Evolutionary conservation across 768 basidiomycete species (phyloP).

Genomic region (Hypholoma sublateritium): DNA sequence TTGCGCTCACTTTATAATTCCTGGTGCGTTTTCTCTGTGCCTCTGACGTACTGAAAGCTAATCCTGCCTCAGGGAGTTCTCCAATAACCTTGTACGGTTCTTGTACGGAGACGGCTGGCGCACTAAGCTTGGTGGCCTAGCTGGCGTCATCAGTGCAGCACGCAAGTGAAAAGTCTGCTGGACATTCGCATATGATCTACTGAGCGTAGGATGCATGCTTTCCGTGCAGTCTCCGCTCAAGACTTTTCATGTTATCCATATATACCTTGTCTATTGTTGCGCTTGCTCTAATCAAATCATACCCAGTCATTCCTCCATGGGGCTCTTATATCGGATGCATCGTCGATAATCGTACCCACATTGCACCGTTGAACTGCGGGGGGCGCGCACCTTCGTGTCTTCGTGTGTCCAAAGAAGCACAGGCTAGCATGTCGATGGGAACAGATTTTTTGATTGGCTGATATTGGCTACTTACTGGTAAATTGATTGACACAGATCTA

Average conservation of each 20-base stretch:
- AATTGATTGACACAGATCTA: too few relatives aligned
- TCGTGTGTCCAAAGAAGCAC: too few relatives aligned
- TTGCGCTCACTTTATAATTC: slow-evolving; percentile 69
- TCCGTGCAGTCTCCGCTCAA: not conserved
- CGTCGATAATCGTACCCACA: not conserved
- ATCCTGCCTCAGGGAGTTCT: slow-evolving; percentile 44
- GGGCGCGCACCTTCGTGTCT: not conserved
- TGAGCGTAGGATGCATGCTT: not conserved
- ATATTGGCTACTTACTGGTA: too few relatives aligned
- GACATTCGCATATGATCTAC: not conserved
- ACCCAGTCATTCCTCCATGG: not conserved
- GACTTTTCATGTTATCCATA: not conserved
- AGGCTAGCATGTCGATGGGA: too few relatives aligned
- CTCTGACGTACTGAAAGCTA: not conserved
- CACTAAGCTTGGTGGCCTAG: slow-evolving; percentile 41
- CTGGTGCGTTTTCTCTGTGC: slow-evolving; percentile 53
- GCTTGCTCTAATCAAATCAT: not conserved
- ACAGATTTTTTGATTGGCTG: too few relatives aligned
- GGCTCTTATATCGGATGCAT: not conserved
- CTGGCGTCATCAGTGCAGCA: slow-evolving; percentile 35
- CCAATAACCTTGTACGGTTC: slow-evolving; percentile 48
- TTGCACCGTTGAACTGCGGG: not conserved
- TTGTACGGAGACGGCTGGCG: slow-evolving; percentile 56
- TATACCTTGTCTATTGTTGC: not conserved
- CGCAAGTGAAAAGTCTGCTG: slow-evolving; percentile 14